These are phyloP conservation scores for Nepenthes mirabilis DNA, from an alignment of 148 eudicot species.

Conservation along the genomic window DNA sequence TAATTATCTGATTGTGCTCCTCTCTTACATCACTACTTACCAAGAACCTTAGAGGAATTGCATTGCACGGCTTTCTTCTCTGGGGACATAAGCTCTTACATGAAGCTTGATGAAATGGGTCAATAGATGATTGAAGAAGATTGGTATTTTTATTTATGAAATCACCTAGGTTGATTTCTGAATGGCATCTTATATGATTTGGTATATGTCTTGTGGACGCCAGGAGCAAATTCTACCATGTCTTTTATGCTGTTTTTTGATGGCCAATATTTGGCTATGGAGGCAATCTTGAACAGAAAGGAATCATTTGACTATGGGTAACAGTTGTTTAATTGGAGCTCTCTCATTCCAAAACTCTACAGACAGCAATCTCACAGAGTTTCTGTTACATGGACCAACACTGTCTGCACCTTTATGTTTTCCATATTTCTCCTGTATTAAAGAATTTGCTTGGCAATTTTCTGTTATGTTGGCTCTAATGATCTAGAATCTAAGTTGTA, in stretches of 20 bases:
- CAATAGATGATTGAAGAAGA: conserved; percentile 47
- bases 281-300: conserved; percentile 63
- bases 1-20: conserved; percentile 3
- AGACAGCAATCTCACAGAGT: neutral
- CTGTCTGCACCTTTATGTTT: too few species aligned
- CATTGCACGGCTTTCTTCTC: conserved; percentile 76
- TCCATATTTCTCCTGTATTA: too few species aligned
- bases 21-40: conserved; percentile 55
- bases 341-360: neutral
- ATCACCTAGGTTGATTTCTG: too few species aligned
- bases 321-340: neutral
- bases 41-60: conserved; percentile 74
- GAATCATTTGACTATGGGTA: conserved; percentile 78
- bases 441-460: neutral
- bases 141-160: conserved; percentile 21
- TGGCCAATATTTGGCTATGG: conserved; percentile 66
- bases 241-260: conserved; percentile 64
- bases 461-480: too few species aligned
- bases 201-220: conserved; percentile 3
- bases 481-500: too few species aligned
- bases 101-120: conserved; percentile 83
- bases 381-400: too few species aligned
- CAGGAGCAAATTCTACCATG: conserved; percentile 62
- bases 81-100: conserved; percentile 85
- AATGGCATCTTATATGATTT: neutral